Conservation (phyloP, 106 monocot genomes). For the Ottelia alismoides region DNA sequence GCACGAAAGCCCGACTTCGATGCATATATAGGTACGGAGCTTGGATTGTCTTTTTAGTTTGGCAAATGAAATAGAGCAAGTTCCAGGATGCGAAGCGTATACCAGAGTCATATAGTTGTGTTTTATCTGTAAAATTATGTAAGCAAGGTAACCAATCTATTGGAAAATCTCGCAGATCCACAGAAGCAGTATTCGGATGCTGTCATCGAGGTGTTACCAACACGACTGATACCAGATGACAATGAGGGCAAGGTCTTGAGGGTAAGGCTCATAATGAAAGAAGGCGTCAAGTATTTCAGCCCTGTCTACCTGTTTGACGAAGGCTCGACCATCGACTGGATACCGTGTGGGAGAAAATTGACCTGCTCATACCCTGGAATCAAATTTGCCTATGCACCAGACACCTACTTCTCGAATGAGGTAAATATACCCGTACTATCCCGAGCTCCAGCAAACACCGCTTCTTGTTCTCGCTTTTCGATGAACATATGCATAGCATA, state of each 20-base stretch:
- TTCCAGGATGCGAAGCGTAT: no score
- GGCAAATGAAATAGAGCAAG: no score
- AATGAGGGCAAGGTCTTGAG: constrained; percentile 88
- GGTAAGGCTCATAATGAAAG: constrained; percentile 74
- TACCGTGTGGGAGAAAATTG: constrained; percentile 89
- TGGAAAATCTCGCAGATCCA: no score
- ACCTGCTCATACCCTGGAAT: constrained; percentile 97
- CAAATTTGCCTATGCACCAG: constrained; percentile 82
- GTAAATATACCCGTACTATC: no score
- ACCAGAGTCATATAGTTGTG: no score
- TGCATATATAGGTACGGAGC: constrained; percentile 95
- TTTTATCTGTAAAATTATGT: no score
- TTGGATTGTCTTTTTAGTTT: no score
- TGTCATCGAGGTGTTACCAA: constrained; percentile 89
- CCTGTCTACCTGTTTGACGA: constrained; percentile 98
- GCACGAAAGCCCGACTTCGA: constrained; percentile 96
- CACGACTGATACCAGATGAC: constrained; percentile 82
- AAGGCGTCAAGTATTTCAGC: constrained; percentile 73
- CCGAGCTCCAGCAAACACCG: no score
- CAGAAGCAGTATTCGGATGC: constrained; percentile 97
- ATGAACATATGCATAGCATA: no score
- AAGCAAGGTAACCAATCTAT: no score
- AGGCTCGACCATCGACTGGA: constrained; percentile 90
- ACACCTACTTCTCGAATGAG: constrained; percentile 61
- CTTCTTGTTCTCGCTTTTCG: no score